Conservation (phyloP, 352 stramenopile species). For the Globisporangium perplexum region DNA sequence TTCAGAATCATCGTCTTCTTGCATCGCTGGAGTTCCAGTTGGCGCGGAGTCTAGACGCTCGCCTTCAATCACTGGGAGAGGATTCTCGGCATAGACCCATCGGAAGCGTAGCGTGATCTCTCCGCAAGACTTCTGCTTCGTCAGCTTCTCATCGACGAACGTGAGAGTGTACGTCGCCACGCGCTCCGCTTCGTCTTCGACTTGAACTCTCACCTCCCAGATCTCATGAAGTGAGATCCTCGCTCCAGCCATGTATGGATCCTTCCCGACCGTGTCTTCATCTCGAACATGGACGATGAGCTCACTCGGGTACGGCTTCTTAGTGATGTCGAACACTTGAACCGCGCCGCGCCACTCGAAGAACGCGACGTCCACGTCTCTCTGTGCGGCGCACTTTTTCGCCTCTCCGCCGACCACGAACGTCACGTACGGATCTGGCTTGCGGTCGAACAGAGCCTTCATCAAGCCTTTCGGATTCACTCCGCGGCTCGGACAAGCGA, state of each 20-base stretch:
- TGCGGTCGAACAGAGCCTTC: conserved; percentile 36
- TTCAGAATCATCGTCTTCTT: too few relatives aligned
- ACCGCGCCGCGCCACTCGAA: conserved; percentile 41
- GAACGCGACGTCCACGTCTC: conserved; percentile 37
- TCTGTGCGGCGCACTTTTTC: conserved; percentile 23
- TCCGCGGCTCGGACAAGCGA: conserved; percentile 16
- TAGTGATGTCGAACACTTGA: conserved; percentile 31
- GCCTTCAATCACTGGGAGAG: conserved; percentile 14
- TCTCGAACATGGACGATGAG: conserved; percentile 35
- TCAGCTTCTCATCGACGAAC: conserved; percentile 35
- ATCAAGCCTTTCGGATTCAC: conserved; percentile 23
- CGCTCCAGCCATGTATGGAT: conserved; percentile 38
- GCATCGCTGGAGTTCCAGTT: too few relatives aligned
- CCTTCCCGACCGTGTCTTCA: conserved; percentile 27
- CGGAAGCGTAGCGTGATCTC: conserved; percentile 31
- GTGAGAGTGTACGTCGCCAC: conserved; percentile 24
- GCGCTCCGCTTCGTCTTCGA: conserved; percentile 15
- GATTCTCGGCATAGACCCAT: conserved; percentile 26
- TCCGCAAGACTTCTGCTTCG: conserved; percentile 30
- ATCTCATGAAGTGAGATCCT: conserved; percentile 24
- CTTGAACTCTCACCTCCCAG: conserved; percentile 15
- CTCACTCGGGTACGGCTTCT: conserved; percentile 24
- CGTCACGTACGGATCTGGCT: conserved; percentile 38
- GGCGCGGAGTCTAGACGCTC: not conserved
- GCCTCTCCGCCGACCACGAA: conserved; percentile 23